Conservation (phyloP, 345 rosid genomes). For the Syzygium grande region DNA sequence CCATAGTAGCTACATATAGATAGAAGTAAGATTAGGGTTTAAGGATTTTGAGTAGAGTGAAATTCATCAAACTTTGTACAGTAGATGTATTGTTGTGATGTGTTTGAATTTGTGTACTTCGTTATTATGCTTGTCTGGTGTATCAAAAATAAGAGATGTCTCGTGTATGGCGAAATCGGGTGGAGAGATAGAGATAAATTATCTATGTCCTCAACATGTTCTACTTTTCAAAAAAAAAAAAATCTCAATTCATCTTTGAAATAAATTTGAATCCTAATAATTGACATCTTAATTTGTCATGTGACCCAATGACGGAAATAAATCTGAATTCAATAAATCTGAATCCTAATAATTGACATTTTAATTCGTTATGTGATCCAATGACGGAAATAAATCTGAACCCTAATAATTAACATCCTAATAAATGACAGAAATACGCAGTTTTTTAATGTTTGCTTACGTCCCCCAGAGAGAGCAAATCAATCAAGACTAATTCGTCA, state of each 20-base stretch:
- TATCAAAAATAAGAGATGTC: background rate
- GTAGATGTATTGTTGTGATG: too few species aligned
- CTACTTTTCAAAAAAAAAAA: too few species aligned
- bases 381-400: too few species aligned
- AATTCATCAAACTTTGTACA: too few species aligned
- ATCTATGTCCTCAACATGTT: background rate
- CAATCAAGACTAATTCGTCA: background rate
- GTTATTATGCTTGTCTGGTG: too few species aligned
- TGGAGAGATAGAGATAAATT: background rate
- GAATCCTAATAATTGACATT: too few species aligned
- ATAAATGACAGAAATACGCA: background rate
- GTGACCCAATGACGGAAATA: background rate
- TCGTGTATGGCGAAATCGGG: fast-evolving
- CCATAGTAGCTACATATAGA: background rate
- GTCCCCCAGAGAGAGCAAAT: background rate
- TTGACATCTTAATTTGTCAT: too few species aligned
- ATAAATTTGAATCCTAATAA: background rate
- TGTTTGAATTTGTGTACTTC: background rate
- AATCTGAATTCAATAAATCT: too few species aligned
- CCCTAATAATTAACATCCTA: too few species aligned
- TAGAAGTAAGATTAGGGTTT: background rate
- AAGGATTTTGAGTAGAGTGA: background rate
- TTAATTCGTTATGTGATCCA: too few species aligned
- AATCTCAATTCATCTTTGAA: background rate
- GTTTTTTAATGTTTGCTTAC: background rate